Evolutionary conservation across 2,329 filamentous ascomycete genomes (phyloP).

Genomic region (Clonostachys solani): DNA sequence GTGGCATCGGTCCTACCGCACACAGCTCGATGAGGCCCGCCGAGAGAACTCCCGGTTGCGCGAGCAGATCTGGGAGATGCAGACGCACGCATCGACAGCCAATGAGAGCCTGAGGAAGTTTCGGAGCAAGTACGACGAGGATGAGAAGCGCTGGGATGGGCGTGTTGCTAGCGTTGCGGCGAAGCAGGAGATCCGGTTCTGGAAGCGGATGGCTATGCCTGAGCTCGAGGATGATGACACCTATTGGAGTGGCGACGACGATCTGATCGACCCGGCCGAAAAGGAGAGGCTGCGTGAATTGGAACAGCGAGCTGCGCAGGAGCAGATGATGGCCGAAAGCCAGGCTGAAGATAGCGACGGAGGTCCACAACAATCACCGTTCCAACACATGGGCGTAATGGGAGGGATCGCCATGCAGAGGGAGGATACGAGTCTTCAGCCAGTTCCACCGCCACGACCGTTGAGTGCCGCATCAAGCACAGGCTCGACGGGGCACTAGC

Average conservation of each 20-base stretch:
- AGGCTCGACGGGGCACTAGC: constrained; percentile 26
- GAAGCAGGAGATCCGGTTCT: constrained; percentile 58
- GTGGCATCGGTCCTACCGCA: constrained; percentile 64
- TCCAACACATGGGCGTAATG: constrained; percentile 17
- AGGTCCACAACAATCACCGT: constrained; percentile 13
- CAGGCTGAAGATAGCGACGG: constrained; percentile 26
- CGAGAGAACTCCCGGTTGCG: constrained; percentile 59
- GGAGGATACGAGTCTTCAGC: constrained; percentile 22
- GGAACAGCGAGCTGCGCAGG: constrained; percentile 34
- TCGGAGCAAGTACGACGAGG: constrained; percentile 50
- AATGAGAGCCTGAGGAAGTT: constrained; percentile 56
- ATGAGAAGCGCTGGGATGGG: constrained; percentile 47
- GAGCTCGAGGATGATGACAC: constrained; percentile 54
- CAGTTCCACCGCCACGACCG: constrained; percentile 25
- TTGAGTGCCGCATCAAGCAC: constrained; percentile 35
- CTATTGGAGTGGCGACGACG: constrained; percentile 62
- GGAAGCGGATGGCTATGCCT: constrained; percentile 64
- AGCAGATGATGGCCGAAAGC: constrained; percentile 21
- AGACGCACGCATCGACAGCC: constrained; percentile 52
- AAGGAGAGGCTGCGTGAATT: constrained; percentile 50
- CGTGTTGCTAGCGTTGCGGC: constrained; percentile 46
- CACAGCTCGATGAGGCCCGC: constrained; percentile 60
- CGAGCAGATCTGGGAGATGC: constrained; percentile 65
- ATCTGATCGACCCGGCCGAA: constrained; percentile 56
- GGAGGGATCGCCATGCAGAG: constrained; percentile 33